Evolutionary conservation across 2,329 filamentous ascomycete genomes (phyloP), one percentile per base, ranked within the genome.

Genomic region (Fusarium sp.): DNA sequence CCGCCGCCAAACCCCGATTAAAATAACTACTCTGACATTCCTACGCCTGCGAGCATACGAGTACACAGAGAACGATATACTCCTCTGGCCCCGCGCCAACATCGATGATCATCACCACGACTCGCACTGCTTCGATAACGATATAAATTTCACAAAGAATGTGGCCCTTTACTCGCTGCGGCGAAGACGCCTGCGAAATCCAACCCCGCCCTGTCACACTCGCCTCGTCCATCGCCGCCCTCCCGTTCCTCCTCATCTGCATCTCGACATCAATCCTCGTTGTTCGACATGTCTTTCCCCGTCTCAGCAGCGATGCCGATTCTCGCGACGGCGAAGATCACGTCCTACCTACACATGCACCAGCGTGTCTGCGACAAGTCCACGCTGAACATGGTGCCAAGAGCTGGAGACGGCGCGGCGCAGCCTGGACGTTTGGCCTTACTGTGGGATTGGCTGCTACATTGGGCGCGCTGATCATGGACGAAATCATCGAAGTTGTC

Each of bases 401-500:
- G 78, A 88, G 85, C 44, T 78, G 85, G 68, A 82, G 86, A 54
- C 82, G 88, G 44, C 83, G 86, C 30, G 79, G 88, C 18, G 88
- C 90, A 4, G 91, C 90, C 19, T 83, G 88, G 64, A 90, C 93
- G 3, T 97, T 97, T 81, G 91, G 93, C 11, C 88, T 90, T 2
- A 97, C 93, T 15, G 89, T 96, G 40, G 94, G 90, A 2, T 86
- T 97, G 13, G 92, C 94, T 10, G 88, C 92, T 42, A 93, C 96
- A 3, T 85, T 97, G 50, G 94, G 91, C 6, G 92, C 95, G 82
- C 84, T 97, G 74, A 93, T 97, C 50, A 87, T 97, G 13, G 94
- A 93, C 76, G 94, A 97, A 82, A 94, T 97, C 47, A 91, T 93
- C 32, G 93, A 94, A 77, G 87, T 92, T 9, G 87, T 94, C n/a